Percentiles rank a stretch among this genome's conserved stretches.
These are phyloP conservation scores for Nigrospora osmanthi DNA, from an alignment of 2,329 filamentous ascomycete species.

Conservation along the genomic window DNA sequence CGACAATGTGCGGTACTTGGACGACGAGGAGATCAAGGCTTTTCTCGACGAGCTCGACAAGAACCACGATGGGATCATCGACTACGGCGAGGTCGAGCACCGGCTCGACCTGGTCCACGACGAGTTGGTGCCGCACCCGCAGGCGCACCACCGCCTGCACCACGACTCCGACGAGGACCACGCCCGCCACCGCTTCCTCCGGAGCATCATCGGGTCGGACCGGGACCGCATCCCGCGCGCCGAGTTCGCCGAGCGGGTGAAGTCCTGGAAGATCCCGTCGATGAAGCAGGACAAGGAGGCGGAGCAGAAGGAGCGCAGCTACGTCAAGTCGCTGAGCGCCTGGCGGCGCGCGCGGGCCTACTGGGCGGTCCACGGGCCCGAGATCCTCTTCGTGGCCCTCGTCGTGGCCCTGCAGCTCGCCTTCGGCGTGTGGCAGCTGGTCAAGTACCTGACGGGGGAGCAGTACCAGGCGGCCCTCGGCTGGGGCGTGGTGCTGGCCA, in stretches of 20 bases:
- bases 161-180: conserved; percentile 25
- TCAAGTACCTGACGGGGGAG: conserved; percentile 39
- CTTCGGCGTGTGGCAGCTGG: conserved; percentile 46
- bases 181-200: conserved; percentile 41
- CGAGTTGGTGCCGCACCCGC: conserved; percentile 37
- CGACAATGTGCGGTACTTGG: conserved; percentile 22
- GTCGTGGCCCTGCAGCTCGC: conserved; percentile 39
- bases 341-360: conserved; percentile 40
- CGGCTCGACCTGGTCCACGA: conserved; percentile 43
- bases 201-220: conserved; percentile 36
- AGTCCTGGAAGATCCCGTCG: conserved; percentile 38
- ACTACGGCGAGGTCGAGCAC: conserved; percentile 10
- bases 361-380: conserved; percentile 47
- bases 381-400: conserved; percentile 38
- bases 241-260: conserved; percentile 36
- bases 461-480: conserved; percentile 41
- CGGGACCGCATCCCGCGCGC: conserved; percentile 32
- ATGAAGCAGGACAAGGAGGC: conserved; percentile 37
- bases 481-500: conserved; percentile 48
- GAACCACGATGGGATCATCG: conserved; percentile 41
- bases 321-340: conserved; percentile 34
- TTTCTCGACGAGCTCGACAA: conserved; percentile 46
- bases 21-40: conserved; percentile 38
- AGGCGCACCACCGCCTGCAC: conserved; percentile 34
- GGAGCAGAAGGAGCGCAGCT: conserved; percentile 36